Percentiles rank a stretch among this genome's conserved stretches.
phyloP scores from a whole-genome alignment of 345 rosid species.

The Populus tremula region DNA sequence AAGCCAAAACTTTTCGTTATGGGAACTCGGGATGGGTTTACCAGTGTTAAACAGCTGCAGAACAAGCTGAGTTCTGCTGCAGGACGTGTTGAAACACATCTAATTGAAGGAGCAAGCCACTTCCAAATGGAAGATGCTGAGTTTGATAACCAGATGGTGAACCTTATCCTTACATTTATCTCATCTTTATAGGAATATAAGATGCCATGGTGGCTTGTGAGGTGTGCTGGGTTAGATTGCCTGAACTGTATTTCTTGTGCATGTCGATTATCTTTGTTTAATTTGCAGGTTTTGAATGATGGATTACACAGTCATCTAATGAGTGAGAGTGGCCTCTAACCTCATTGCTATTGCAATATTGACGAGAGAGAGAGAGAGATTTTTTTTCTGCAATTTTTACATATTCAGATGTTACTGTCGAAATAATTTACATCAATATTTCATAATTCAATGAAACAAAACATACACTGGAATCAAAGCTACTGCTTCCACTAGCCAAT shows the following conservation, averaged over 20 bases:
- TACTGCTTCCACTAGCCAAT: background rate
- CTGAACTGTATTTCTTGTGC: constrained; percentile 1
- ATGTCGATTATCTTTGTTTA: constrained; percentile 13
- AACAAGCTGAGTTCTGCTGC: constrained; percentile 69
- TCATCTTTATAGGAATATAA: constrained; percentile 42
- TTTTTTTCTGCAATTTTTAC: constrained; percentile 7
- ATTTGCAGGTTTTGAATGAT: constrained; percentile 27
- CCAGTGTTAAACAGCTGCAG: constrained; percentile 77
- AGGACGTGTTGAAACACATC: constrained; percentile 64
- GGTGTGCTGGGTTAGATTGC: background rate
- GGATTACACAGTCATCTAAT: background rate
- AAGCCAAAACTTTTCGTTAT: constrained; percentile 89
- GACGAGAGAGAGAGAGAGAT: background rate
- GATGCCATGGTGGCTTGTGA: background rate
- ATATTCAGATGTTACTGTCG: background rate
- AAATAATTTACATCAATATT: constrained; percentile 23
- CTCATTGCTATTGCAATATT: background rate
- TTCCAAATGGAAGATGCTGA: constrained; percentile 95
- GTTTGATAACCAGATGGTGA: constrained; percentile 76
- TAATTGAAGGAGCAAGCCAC: constrained; percentile 84
- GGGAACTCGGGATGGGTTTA: constrained; percentile 94
- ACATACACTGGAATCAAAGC: constrained; percentile 21
- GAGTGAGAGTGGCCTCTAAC: background rate
- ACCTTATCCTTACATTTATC: constrained; percentile 53
- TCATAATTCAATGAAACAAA: constrained; percentile 2